A percentile compares a stretch with the other conserved stretches of the same genome.
These are phyloP conservation scores for Malus sylvestris DNA, from an alignment of 306 rosid genomes.

Conservation along the genomic window DNA sequence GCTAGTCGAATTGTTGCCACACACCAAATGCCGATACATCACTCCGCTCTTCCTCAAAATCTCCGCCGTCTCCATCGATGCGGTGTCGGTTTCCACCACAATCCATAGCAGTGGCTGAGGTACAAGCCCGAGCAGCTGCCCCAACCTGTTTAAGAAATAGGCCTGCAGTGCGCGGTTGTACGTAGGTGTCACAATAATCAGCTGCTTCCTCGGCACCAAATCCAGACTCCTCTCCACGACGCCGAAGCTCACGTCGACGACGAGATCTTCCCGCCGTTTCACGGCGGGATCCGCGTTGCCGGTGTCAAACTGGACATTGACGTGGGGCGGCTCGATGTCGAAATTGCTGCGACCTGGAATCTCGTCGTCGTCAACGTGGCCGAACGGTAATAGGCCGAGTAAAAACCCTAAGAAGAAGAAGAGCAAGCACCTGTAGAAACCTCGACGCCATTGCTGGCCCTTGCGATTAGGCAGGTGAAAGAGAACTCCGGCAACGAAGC, in stretches of 20 bases:
- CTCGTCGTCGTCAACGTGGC: constrained; percentile 43
- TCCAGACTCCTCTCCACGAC: background rate
- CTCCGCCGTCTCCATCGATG: constrained; percentile 87
- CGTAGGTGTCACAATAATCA: constrained; percentile 85
- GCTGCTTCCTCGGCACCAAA: constrained; percentile 60
- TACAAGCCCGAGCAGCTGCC: constrained; percentile 68
- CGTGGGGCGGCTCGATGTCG: constrained; percentile 57
- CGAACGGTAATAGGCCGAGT: constrained; percentile 67
- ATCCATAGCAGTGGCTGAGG: constrained; percentile 83
- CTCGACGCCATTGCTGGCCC: constrained; percentile 47
- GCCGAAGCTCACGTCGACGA: background rate
- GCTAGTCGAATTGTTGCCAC: constrained; percentile 47
- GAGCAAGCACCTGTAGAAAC: constrained; percentile 42
- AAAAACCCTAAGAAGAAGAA: constrained; percentile 72
- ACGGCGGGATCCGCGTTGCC: background rate
- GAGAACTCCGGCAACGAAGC: constrained; percentile 32
- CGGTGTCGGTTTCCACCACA: constrained; percentile 76
- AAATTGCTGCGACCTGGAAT: constrained; percentile 36
- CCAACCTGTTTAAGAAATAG: constrained; percentile 68
- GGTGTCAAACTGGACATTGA: constrained; percentile 25
- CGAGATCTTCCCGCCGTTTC: constrained; percentile 8
- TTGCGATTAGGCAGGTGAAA: constrained; percentile 41
- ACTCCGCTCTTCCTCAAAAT: constrained; percentile 86
- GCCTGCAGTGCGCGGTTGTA: constrained; percentile 64
- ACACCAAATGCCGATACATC: constrained; percentile 87